A percentile compares a stretch with the other conserved stretches of the same genome.
These are phyloP conservation scores for Piloderma croceum DNA, from an alignment of 768 basidiomycete species.

Conservation along the genomic window DNA sequence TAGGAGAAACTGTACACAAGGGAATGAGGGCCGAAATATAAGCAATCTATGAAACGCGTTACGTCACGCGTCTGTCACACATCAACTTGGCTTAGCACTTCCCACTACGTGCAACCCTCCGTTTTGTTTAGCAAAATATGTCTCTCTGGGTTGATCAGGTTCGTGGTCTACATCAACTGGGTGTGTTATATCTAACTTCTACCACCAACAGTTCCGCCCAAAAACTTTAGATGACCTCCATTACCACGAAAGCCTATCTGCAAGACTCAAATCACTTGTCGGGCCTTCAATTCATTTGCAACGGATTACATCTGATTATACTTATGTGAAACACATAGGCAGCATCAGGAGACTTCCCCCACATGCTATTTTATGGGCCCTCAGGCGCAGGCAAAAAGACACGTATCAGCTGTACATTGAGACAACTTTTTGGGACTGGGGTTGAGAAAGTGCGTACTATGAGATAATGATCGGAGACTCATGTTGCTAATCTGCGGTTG, in stretches of 20 bases:
- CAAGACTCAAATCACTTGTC: constrained; percentile 74
- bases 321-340: constrained; percentile 42
- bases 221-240: constrained; percentile 78
- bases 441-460: constrained; percentile 73
- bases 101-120: too few species aligned
- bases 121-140: constrained; percentile 39
- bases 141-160: constrained; percentile 70
- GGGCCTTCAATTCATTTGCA: constrained; percentile 15
- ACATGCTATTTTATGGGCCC: constrained; percentile 96
- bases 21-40: too few species aligned
- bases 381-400: constrained; percentile 99
- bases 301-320: not conserved
- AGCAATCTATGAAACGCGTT: too few species aligned
- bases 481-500: constrained; percentile 2
- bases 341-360: constrained; percentile 90
- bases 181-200: constrained; percentile 3
- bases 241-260: constrained; percentile 80
- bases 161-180: constrained; percentile 7
- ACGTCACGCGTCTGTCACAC: too few species aligned
- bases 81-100: too few species aligned
- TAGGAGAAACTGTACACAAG: too few species aligned
- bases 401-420: constrained; percentile 81
- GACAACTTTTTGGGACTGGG: constrained; percentile 85
- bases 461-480: not conserved
- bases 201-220: constrained; percentile 68